These are phyloP conservation scores for Boletus eberwhitei DNA, from an alignment of 768 basidiomycete species.

Conservation along the genomic window DNA sequence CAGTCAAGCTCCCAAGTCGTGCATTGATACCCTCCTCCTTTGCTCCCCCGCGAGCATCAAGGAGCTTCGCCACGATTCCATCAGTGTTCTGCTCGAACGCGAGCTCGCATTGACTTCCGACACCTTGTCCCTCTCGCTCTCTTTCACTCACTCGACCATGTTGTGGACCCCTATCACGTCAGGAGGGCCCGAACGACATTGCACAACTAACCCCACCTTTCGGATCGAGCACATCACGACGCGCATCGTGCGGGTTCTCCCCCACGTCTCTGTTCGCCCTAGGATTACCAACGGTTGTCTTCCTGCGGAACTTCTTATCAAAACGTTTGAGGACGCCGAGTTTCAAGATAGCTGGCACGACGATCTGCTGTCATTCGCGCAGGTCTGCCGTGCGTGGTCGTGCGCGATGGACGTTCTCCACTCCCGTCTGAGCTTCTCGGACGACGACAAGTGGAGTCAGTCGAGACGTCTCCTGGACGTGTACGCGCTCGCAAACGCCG, in stretches of 20 bases:
- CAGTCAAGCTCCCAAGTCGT: constrained; percentile 4
- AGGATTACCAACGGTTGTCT: constrained; percentile 9
- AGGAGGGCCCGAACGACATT: neutral
- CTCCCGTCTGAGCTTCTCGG: constrained; percentile 14
- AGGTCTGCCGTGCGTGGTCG: constrained; percentile 23
- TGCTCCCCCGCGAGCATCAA: constrained; percentile 3
- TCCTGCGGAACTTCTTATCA: constrained; percentile 20
- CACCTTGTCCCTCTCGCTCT: constrained; percentile 16
- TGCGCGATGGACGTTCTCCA: constrained; percentile 23
- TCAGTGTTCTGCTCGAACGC: constrained; percentile 12
- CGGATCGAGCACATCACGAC: constrained; percentile 20
- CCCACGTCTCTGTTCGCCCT: neutral
- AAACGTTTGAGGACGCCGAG: constrained; percentile 18
- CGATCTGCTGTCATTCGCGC: constrained; percentile 26
- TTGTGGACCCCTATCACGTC: constrained; percentile 8
- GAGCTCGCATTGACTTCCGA: constrained; percentile 15
- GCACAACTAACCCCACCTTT: constrained; percentile 5
- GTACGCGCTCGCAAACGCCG: constrained; percentile 14
- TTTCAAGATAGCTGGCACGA: constrained; percentile 16
- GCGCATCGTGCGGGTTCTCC: constrained; percentile 19
- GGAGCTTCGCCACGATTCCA: constrained; percentile 3
- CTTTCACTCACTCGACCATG: constrained; percentile 24
- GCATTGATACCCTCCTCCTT: constrained; percentile 13
- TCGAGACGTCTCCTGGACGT: constrained; percentile 9
- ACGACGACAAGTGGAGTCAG: neutral